Evolutionary conservation across 2,329 filamentous ascomycete species (phyloP), one percentile per base, ranked within the genome.

Genomic region (Colletotrichum musae): DNA sequence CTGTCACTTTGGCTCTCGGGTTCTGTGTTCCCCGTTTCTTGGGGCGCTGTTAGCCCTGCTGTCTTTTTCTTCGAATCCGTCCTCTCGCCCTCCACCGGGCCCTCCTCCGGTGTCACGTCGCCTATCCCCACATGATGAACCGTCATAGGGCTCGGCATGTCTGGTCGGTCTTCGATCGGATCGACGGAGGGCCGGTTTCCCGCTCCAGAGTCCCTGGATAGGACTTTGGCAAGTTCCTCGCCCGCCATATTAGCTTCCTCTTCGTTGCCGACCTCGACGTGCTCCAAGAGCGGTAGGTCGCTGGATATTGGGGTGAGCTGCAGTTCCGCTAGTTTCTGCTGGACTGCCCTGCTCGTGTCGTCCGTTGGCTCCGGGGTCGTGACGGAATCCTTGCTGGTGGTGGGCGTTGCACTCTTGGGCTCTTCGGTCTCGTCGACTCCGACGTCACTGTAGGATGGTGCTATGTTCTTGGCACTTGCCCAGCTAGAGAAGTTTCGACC

Each of bases 371-470:
- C 70, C 4, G 68, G 67, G 18, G 57, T 64, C 5, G 52, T 45
- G 13, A 57, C 36, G 21, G 70, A 64, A 13, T 63, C 66, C 51
- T 58, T 60, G 53, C 57, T 72, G 16, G 67, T 72, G 12, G 70
- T 72, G 12, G 71, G 67, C 13, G 70, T 72, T 36, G 68, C 45
- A 54, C 67, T 72, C 54, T 64, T 68, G 2, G 39, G 56, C 39
- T 64, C 36, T 2, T 52, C 54, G 13, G 70, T 59, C 36, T 76
- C 74, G 6, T 75, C 74, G 10, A 61, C 73, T 36, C 72, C 75
- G 5, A 73, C 70, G 36, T 82, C 80, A 63, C 80, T 82, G 68
- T 82, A 82, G 0, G 80, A 82, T 7, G 80, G 80, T 16, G 79
- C 76, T 47, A 82, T 80, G 62, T 80, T 76, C 59, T 75, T 75